These are phyloP conservation scores for Lunularia cruciata DNA, from an alignment of 225 moss, liverwort and hornwort genomes.

Conservation along the genomic window DNA sequence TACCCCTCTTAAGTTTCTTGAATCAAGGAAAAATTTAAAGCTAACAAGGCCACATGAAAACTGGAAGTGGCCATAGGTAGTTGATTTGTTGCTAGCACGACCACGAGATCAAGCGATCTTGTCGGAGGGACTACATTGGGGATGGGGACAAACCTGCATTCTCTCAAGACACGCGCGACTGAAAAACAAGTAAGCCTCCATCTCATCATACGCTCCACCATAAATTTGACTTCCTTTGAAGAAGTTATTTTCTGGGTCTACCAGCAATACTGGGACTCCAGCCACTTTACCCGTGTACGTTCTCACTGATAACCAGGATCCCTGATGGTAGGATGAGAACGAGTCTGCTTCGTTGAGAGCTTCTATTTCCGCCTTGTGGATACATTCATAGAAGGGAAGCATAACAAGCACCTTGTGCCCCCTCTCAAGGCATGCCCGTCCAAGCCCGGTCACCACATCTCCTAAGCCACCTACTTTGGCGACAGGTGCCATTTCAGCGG, in stretches of 20 bases:
- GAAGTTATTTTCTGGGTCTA: constrained; percentile 37
- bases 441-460: constrained; percentile 53
- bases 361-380: constrained; percentile 35
- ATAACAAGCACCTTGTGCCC: constrained; percentile 53
- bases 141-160: constrained; percentile 33
- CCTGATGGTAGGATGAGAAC: constrained; percentile 40
- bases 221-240: constrained; percentile 49
- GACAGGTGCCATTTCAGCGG: constrained; percentile 53
- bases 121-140: neutral
- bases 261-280: constrained; percentile 47
- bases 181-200: constrained; percentile 53
- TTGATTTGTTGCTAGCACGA: too few species aligned
- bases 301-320: constrained; percentile 44
- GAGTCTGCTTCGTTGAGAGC: constrained; percentile 34
- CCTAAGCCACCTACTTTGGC: constrained; percentile 56
- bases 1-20: too few species aligned
- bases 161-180: constrained; percentile 51
- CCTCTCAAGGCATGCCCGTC: constrained; percentile 46
- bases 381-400: constrained; percentile 50
- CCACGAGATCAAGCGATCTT: too few species aligned
- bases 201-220: constrained; percentile 45
- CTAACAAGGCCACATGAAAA: too few species aligned
- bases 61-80: too few species aligned
- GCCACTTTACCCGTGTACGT: constrained; percentile 36
- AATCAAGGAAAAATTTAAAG: too few species aligned